These are phyloP conservation scores for Peribolospora baueri DNA, from an alignment of 768 basidiomycete genomes.

Conservation along the genomic window DNA sequence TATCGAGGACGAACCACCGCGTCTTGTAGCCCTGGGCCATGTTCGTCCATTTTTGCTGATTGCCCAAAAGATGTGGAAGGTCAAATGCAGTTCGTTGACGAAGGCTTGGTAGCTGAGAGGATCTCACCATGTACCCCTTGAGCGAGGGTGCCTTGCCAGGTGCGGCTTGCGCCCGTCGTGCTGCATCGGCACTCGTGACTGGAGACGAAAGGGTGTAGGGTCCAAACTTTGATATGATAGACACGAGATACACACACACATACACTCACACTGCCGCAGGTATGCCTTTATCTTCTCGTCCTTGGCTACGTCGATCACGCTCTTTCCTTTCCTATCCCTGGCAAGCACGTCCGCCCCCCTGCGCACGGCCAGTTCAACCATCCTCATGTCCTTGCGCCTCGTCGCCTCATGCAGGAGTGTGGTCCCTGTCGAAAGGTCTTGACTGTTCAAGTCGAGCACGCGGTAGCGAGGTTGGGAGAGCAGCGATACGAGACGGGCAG, in stretches of 20 bases:
- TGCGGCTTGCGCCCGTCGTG: no score
- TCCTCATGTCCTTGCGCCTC: conserved; percentile 45
- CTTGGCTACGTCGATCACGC: conserved; percentile 42
- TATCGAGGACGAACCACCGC: conserved; percentile 74
- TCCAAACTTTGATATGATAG: no score
- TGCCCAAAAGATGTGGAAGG: conserved; percentile 15
- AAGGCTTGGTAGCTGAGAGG: no score
- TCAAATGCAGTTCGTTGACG: neutral
- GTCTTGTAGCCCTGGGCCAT: conserved; percentile 72
- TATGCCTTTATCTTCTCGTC: conserved; percentile 55
- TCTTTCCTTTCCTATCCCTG: conserved; percentile 45
- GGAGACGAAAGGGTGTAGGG: no score
- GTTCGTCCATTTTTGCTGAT: conserved; percentile 71
- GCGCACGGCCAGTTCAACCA: conserved; percentile 61
- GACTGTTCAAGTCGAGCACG: conserved; percentile 49
- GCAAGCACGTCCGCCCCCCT: conserved; percentile 77
- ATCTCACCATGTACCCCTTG: no score
- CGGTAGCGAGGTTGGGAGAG: conserved; percentile 43
- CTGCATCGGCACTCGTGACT: no score
- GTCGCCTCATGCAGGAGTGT: conserved; percentile 74
- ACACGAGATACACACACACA: neutral
- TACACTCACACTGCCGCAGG: conserved; percentile 47
- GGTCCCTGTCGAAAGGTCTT: conserved; percentile 48
- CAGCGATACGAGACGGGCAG: conserved; percentile 48
- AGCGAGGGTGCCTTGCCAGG: no score